These are phyloP conservation scores for Calamus simplicifolius DNA, from an alignment of 176 grass and related monocot genomes.

Conservation along the genomic window DNA sequence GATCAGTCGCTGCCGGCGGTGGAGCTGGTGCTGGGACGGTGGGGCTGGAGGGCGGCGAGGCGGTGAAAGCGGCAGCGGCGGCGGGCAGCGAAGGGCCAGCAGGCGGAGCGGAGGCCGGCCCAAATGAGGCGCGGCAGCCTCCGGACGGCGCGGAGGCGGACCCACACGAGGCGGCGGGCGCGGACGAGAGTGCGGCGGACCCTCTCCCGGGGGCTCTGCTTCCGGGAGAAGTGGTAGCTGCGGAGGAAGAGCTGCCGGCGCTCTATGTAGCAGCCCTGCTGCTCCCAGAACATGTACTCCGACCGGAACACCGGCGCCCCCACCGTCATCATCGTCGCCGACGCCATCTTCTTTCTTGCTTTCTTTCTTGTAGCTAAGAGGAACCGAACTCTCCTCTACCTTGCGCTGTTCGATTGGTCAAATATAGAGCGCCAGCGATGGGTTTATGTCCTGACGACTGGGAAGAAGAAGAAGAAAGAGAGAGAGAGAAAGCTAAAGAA, in stretches of 20 bases:
- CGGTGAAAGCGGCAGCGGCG: background rate
- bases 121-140: conserved; percentile 15
- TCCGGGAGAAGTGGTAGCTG: conserved; percentile 86
- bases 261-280: conserved; percentile 39
- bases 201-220: conserved; percentile 20
- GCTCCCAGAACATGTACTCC: conserved; percentile 82
- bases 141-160: conserved; percentile 39
- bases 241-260: conserved; percentile 82
- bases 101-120: background rate
- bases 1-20: too few relatives aligned
- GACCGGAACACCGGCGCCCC: conserved; percentile 5
- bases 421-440: too few relatives aligned
- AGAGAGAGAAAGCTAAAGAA: too few relatives aligned
- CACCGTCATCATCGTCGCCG: background rate
- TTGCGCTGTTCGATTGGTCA: too few relatives aligned
- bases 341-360: too few relatives aligned
- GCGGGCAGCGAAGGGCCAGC: background rate
- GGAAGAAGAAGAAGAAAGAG: too few relatives aligned
- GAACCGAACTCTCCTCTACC: too few relatives aligned
- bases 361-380: too few relatives aligned
- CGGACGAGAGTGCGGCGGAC: conserved; percentile 22
- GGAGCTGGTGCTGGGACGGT: background rate
- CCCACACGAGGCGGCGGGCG: conserved; percentile 64
- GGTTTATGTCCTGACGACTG: too few relatives aligned
- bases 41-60: background rate